A percentile compares a stretch with the other conserved stretches of the same genome.
These are phyloP conservation scores for Monosporozyma servazzii DNA, from an alignment of 805 yeast genomes.

Conservation along the genomic window DNA sequence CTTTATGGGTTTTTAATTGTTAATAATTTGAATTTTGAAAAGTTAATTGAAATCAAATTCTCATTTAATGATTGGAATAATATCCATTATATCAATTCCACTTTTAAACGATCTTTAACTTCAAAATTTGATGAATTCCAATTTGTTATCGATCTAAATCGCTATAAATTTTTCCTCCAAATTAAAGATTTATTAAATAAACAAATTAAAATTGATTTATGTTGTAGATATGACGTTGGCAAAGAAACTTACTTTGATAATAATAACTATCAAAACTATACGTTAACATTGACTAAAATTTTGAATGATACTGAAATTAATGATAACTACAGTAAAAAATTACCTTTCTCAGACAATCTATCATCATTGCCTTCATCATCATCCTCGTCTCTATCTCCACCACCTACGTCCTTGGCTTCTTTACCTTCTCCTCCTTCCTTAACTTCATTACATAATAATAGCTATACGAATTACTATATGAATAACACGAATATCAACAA, in stretches of 20 bases:
- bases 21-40: constrained; percentile 28
- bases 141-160: constrained; percentile 24
- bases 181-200: constrained; percentile 15
- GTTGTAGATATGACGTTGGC: constrained; percentile 29
- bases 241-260: constrained; percentile 30
- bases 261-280: constrained; percentile 29
- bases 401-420: background rate
- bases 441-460: background rate
- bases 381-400: background rate
- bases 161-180: constrained; percentile 21
- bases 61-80: constrained; percentile 29
- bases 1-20: constrained; percentile 23
- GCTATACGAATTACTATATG: background rate
- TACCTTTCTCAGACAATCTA: background rate
- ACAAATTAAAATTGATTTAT: constrained; percentile 20
- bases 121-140: constrained; percentile 24
- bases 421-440: background rate
- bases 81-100: constrained; percentile 25
- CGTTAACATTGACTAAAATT: constrained; percentile 8
- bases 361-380: background rate
- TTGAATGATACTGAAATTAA: background rate
- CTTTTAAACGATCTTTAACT: constrained; percentile 20
- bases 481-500: background rate
- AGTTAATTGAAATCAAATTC: constrained; percentile 27
- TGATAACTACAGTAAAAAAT: background rate